Conservation (phyloP, 371 early-diverging fungal genomes). For the Nematocida parisii region DNA sequence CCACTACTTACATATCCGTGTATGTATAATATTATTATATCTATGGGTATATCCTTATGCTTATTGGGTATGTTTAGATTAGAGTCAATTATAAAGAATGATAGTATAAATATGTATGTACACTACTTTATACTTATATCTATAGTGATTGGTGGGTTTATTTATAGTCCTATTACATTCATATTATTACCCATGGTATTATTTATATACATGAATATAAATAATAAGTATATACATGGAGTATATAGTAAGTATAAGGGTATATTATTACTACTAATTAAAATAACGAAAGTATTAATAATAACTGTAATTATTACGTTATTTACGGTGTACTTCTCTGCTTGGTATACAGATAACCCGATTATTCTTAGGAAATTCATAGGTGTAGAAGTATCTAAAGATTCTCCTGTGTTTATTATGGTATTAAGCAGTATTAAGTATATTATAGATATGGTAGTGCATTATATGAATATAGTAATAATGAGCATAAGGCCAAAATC, state of each 20-base stretch:
- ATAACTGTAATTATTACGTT: not conserved
- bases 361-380: not conserved
- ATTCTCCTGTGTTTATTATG: slow-evolving; percentile 9
- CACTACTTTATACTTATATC: slow-evolving; percentile 31
- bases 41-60: slow-evolving; percentile 4
- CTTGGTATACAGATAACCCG: slow-evolving; percentile 24
- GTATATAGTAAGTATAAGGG: not conserved
- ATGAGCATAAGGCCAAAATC: not conserved
- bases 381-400: not conserved
- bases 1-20: not conserved
- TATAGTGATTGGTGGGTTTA: not conserved
- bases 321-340: slow-evolving; percentile 7
- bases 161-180: slow-evolving; percentile 6
- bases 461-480: not conserved
- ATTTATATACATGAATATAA: not conserved
- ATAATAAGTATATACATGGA: too few species aligned
- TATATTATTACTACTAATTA: slow-evolving; percentile 4
- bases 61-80: slow-evolving; percentile 36
- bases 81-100: slow-evolving; percentile 29
- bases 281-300: slow-evolving; percentile 33
- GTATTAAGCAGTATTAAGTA: not conserved
- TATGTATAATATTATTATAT: not conserved
- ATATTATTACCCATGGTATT: slow-evolving; percentile 23
- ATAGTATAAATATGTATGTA: not conserved
- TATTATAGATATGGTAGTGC: not conserved